Evolutionary conservation across 768 basidiomycete species (phyloP), one percentile per base, ranked within the genome.

Genomic region (Hygrophorus pudorinus): DNA sequence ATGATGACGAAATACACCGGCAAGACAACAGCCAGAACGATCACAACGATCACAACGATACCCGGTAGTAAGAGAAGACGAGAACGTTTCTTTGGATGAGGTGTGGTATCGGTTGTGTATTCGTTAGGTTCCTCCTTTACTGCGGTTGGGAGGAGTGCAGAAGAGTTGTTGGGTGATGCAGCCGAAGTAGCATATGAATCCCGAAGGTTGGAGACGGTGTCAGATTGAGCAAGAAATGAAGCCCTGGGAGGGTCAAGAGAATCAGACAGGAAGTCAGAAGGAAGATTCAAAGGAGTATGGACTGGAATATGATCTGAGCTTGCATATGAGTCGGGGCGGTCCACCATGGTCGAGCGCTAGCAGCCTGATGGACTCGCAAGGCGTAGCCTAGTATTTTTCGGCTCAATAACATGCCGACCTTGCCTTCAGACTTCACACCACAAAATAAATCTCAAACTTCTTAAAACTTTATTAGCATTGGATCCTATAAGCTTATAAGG

Each of bases 1-100:
- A 41, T 35, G 12, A 44, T 27, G 3, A 20, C 35, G 17, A 42
- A 42, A 32, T 35, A 47, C 13, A 47, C 46, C 9, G 42, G 42
- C n/a, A 42, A 14, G 18, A 42, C 42, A 4, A 42, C 42, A 14
- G 33, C 42, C 12, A 42, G 31, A 28, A 33, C 18, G 13, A 42
- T 6, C 6, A 13, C 32, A 21, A 42, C 21, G 16, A 42, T 14
- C 30, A 21, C 11, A 11, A 30, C 31, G 17, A 42, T 42, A 2
- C 16, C 18, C n/a, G 24, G 24, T 24, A 31, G 13, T 3, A 42
- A 4, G 17, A 42, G 29, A 14, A 18, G 8, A 42, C 31, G 42
- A 14, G 27, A 27, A 10, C 29, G 40, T 18, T 29, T 41, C n/a
- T 24, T n/a, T 10, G 14, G 7, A 16, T n/a, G 40, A 14, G 39